Conservation (phyloP, 768 basidiomycete genomes). For the Hydnum rufescens region DNA sequence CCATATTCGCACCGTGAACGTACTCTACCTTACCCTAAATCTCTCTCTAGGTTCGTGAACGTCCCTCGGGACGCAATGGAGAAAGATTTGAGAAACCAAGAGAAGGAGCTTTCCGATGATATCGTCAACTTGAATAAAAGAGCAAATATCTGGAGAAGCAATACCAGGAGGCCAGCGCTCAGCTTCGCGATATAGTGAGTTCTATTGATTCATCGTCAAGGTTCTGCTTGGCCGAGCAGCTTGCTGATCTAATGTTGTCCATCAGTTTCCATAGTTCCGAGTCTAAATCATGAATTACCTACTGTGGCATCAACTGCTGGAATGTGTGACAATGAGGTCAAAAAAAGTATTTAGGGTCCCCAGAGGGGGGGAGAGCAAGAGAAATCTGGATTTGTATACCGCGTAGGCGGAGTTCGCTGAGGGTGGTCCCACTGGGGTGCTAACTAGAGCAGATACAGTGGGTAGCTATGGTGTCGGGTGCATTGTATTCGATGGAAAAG, state of each 20-base stretch:
- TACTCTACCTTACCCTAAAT: background rate
- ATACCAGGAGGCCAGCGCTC: conserved; percentile 72
- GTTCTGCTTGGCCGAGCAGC: background rate
- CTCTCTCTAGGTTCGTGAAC: conserved; percentile 59
- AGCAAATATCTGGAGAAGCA: conserved; percentile 87
- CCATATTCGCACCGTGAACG: background rate
- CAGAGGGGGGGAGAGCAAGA: no score
- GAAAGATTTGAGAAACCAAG: conserved; percentile 47
- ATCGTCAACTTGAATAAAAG: conserved; percentile 75
- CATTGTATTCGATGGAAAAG: no score
- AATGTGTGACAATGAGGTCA: no score
- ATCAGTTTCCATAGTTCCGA: background rate
- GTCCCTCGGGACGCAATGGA: conserved; percentile 68
- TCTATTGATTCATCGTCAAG: background rate
- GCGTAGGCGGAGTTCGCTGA: no score
- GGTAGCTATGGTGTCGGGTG: no score
- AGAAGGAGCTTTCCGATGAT: conserved; percentile 72
- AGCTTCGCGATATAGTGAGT: conserved; percentile 66
- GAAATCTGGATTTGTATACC: no score
- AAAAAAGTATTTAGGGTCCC: no score
- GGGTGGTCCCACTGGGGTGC: no score
- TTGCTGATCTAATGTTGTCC: no score
- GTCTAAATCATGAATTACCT: background rate
- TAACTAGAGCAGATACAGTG: no score
- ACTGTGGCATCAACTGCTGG: no score